These are phyloP conservation scores for Trichoderma arundinaceum DNA, from an alignment of 2,329 filamentous ascomycete genomes.

Conservation along the genomic window DNA sequence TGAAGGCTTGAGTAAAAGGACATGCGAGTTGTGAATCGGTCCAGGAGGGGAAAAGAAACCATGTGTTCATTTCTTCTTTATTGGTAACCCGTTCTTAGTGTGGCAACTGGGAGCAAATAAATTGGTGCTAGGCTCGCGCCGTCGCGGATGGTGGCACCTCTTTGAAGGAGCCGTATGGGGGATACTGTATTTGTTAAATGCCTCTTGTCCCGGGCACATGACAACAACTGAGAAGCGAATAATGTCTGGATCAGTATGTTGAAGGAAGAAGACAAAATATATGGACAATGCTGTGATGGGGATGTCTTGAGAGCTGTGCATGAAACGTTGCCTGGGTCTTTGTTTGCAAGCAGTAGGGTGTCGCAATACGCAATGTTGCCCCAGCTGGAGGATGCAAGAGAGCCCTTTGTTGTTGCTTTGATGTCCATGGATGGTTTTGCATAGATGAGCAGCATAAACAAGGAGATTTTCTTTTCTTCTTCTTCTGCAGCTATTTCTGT, in stretches of 20 bases:
- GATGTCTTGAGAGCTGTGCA: neutral
- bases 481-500: neutral
- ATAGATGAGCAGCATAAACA: neutral
- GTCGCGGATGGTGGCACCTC: constrained; percentile 15
- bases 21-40: too few species aligned
- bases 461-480: neutral
- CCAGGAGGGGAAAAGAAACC: too few species aligned
- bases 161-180: too few species aligned
- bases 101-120: constrained; percentile 10
- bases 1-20: too few species aligned
- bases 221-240: neutral
- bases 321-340: constrained; percentile 12
- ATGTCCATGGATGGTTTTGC: neutral
- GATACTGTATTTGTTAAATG: constrained; percentile 1
- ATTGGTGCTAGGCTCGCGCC: constrained; percentile 26
- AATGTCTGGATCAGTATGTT: neutral
- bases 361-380: neutral
- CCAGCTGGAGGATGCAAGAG: neutral
- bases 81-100: neutral
- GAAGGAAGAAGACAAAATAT: neutral
- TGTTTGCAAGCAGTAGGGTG: neutral
- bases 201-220: constrained; percentile 10
- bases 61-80: neutral
- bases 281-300: neutral
- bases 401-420: neutral